Evolutionary conservation across 2,329 filamentous ascomycete species (phyloP).

Genomic region (Penicillium digitatum): DNA sequence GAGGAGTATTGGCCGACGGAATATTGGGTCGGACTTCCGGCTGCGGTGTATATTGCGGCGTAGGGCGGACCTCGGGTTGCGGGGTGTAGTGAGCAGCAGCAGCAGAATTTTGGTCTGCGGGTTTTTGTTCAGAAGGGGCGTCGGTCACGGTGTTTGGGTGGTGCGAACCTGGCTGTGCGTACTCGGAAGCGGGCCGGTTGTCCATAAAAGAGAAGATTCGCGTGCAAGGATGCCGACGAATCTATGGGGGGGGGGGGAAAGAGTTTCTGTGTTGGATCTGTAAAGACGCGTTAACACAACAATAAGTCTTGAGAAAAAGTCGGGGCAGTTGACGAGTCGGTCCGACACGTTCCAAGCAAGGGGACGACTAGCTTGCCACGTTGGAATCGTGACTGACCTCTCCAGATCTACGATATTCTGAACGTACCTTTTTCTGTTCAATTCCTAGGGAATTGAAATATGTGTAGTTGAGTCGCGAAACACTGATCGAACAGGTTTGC

Average conservation of each 20-base stretch:
- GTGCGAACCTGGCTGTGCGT: slow-evolving; percentile 84
- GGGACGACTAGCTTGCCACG: slow-evolving; percentile 19
- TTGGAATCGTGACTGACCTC: slow-evolving; percentile 17
- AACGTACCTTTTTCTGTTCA: neutral
- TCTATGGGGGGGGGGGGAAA: neutral
- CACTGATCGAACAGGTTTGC: slow-evolving; percentile 6
- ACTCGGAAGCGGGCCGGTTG: slow-evolving; percentile 65
- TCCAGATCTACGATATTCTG: slow-evolving; percentile 1
- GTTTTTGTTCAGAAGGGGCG: slow-evolving; percentile 75
- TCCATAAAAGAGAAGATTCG: slow-evolving; percentile 50
- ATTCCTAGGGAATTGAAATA: neutral
- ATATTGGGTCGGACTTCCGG: slow-evolving; percentile 76
- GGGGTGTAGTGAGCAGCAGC: slow-evolving; percentile 50
- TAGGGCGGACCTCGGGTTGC: slow-evolving; percentile 38
- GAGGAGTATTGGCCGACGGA: slow-evolving; percentile 74
- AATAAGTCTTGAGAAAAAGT: slow-evolving; percentile 25
- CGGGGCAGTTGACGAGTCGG: slow-evolving; percentile 23
- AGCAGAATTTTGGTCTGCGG: slow-evolving; percentile 89
- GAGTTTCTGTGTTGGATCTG: slow-evolving; percentile 23
- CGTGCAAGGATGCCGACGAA: slow-evolving; percentile 11
- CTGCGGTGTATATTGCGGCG: slow-evolving; percentile 70
- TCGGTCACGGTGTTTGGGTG: slow-evolving; percentile 50
- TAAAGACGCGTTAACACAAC: slow-evolving; percentile 31
- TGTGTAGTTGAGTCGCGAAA: neutral
- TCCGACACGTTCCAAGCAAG: slow-evolving; percentile 21